Evolutionary conservation across 352 stramenopile species (phyloP), one percentile per base, ranked within the genome.

Genomic region (Phytopythium boreale): DNA sequence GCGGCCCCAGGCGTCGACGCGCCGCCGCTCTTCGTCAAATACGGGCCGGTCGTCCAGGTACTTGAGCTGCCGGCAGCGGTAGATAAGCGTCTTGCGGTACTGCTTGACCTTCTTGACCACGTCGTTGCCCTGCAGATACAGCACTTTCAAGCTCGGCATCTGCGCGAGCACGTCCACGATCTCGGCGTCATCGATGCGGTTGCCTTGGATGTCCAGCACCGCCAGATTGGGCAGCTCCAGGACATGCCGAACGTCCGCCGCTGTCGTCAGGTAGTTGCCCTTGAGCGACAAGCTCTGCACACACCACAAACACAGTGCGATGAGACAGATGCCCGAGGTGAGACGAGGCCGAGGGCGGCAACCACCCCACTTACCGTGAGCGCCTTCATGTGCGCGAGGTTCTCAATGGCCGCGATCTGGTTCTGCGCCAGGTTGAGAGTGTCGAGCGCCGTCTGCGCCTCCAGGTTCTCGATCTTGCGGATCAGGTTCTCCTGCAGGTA

Each of bases 401-500:
- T 95, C 39, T 90, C 83, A 47, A 95, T 89, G 44, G 70, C 70
- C 11, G 80, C 71, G 55, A 95, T 90, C 59, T 92, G 82, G 67
- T 95, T 95, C 63, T 93, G 83, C 51, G 80, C 85, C 19, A 93
- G 81, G 49, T 95, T 93, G 52, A 95, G 79, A 34, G 85, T 90
- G 65, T 95, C 87, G 24, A 95, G 71, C 12, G 61, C 56, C 17
- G 64, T 22, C 59, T 88, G 81, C 15, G 69, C 61, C 11, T 93
- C 81, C 37, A 97, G 65, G 7, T 81, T 81, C 68, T 96, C 87
- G 61, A 98, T 97, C 66, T 92, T 92, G 65, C 95, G 90, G 64
- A 99, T 97, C 29, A 97, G 70, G 59, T 99, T 99, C 68, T 98
- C 94, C 50, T 99, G 93, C 37, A 98, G 73, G 62, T 98, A 98